Evolutionary conservation across 208 protist genomes (phyloP).

Genomic region (Acanthamoeba royreba): DNA sequence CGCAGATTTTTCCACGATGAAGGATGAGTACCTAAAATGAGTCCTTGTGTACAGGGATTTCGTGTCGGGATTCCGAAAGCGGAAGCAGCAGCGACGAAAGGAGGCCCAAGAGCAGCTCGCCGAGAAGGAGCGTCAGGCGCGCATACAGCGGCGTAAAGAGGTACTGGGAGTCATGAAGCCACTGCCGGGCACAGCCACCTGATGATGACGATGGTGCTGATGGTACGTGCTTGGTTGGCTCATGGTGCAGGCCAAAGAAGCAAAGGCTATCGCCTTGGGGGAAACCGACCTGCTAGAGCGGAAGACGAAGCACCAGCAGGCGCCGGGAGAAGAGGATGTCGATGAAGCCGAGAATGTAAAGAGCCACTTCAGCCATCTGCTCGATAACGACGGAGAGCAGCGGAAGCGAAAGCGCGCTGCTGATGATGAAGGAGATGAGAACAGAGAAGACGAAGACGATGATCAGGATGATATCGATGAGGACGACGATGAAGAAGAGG

Average conservation of each 20-base stretch:
- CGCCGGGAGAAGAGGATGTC: background rate
- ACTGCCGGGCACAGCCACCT: background rate
- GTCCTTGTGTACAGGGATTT: background rate
- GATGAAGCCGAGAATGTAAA: background rate
- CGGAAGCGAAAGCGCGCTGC: background rate
- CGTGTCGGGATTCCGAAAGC: constrained; percentile 9
- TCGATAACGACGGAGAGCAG: background rate
- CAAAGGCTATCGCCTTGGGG: background rate
- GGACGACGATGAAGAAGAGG: background rate
- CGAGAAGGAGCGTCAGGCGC: background rate
- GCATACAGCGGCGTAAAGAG: background rate
- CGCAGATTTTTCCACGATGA: background rate
- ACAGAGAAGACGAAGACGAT: background rate
- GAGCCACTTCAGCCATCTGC: background rate
- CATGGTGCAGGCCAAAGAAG: background rate
- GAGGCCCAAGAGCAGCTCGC: background rate
- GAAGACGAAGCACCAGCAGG: constrained; percentile 11
- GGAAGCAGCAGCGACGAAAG: background rate
- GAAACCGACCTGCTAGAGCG: background rate
- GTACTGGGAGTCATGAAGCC: background rate
- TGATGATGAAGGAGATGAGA: background rate
- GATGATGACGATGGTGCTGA: background rate
- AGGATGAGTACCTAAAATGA: background rate
- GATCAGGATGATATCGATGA: background rate
- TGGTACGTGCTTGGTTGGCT: background rate